Percentiles rank a stretch among this genome's conserved stretches.
phyloP scores from a whole-genome alignment of 352 stramenopile genomes.

The Globisporangium takayamanum region DNA sequence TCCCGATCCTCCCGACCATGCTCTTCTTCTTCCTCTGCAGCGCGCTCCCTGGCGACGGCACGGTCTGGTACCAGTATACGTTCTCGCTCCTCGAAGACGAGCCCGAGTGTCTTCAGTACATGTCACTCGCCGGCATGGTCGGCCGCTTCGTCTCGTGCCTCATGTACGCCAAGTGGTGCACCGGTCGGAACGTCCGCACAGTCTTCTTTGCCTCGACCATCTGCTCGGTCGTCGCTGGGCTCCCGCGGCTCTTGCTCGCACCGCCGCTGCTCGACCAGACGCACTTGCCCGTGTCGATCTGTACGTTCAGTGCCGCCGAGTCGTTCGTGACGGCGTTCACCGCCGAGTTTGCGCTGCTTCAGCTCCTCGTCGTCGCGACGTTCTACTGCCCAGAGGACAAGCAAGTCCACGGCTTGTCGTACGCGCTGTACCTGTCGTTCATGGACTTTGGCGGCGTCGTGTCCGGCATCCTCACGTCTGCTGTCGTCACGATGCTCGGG shows the following conservation, averaged over 20 bases:
- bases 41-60: conserved; percentile 53
- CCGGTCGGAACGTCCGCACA: conserved; percentile 51
- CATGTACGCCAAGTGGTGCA: conserved; percentile 66
- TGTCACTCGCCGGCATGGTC: conserved; percentile 56
- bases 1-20: conserved; percentile 59
- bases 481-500: conserved; percentile 44
- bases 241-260: conserved; percentile 58
- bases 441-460: conserved; percentile 83
- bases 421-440: conserved; percentile 76
- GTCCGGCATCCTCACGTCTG: conserved; percentile 52
- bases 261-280: conserved; percentile 28
- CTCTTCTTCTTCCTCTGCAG: conserved; percentile 81
- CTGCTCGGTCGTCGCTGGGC: conserved; percentile 48
- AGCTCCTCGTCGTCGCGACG: conserved; percentile 78
- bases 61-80: conserved; percentile 81
- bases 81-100: conserved; percentile 50
- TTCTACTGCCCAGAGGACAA: conserved; percentile 59
- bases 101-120: conserved; percentile 71
- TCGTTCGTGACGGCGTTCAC: conserved; percentile 77
- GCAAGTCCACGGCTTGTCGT: conserved; percentile 65
- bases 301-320: conserved; percentile 55
- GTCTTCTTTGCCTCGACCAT: conserved; percentile 76
- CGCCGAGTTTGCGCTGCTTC: conserved; percentile 71
- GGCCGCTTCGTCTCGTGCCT: conserved; percentile 66
- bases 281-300: conserved; percentile 54